A percentile compares a stretch with the other conserved stretches of the same genome.
These are phyloP conservation scores for Candida krabiensis DNA, from an alignment of 805 yeast species.

Conservation along the genomic window DNA sequence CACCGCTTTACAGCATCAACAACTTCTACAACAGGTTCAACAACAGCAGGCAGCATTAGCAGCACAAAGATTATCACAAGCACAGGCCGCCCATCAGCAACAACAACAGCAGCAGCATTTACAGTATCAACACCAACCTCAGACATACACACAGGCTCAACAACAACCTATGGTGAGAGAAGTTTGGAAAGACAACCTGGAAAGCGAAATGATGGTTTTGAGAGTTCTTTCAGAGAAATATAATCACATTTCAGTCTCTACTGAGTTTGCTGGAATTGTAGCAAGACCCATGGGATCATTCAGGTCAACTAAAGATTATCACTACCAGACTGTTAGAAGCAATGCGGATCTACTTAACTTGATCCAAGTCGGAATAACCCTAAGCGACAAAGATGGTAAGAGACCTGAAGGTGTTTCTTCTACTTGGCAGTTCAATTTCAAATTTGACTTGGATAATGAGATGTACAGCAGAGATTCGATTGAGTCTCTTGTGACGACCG, in stretches of 20 bases:
- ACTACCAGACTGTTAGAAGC: conserved; percentile 90
- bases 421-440: conserved; percentile 97
- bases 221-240: conserved; percentile 58
- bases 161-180: conserved; percentile 58
- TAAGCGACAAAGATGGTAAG: conserved; percentile 67
- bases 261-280: conserved; percentile 94
- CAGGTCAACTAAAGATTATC: conserved; percentile 86
- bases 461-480: conserved; percentile 89
- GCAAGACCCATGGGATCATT: conserved; percentile 96
- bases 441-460: conserved; percentile 70
- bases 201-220: conserved; percentile 62
- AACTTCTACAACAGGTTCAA: conserved; percentile 23
- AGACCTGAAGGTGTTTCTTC: conserved; percentile 64
- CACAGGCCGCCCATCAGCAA: conserved; percentile 15
- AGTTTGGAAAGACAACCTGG: conserved; percentile 72
- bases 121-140: conserved; percentile 12
- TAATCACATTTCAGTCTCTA: conserved; percentile 68
- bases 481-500: conserved; percentile 75
- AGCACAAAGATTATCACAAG: conserved; percentile 21
- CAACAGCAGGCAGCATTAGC: conserved; percentile 21
- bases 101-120: conserved; percentile 20
- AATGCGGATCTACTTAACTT: conserved; percentile 86
- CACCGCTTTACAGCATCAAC: conserved; percentile 16
- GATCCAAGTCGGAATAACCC: conserved; percentile 81
- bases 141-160: conserved; percentile 11